phyloP scores from a whole-genome alignment of 106 monocot genomes.

The Dioscorea alata region DNA sequence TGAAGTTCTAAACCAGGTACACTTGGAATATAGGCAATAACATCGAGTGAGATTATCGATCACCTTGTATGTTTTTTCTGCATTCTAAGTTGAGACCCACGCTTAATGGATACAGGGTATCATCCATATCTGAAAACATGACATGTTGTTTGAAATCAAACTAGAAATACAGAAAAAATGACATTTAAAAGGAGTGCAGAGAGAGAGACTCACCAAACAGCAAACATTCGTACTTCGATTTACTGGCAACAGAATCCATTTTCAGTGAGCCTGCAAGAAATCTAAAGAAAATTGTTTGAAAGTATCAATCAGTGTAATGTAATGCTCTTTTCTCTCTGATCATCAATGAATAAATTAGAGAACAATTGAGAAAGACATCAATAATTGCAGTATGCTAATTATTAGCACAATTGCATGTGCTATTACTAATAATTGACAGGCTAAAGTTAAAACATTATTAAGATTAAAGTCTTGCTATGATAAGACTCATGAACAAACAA shows the following conservation, averaged over 20 bases:
- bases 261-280: constrained; percentile 9
- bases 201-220: constrained; percentile 54
- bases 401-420: too few species aligned
- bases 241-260: constrained; percentile 44
- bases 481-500: too few species aligned
- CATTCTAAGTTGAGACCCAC: constrained; percentile 81
- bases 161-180: not conserved
- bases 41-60: not conserved
- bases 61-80: constrained; percentile 83
- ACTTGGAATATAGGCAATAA: not conserved
- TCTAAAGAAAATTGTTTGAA: not conserved
- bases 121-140: constrained; percentile 77
- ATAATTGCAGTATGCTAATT: too few species aligned
- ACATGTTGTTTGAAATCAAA: not conserved
- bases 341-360: too few species aligned
- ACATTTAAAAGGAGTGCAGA: too few species aligned
- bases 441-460: too few species aligned
- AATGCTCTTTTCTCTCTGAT: too few species aligned
- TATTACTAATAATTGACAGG: too few species aligned
- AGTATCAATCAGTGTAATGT: too few species aligned
- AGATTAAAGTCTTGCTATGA: too few species aligned
- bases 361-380: too few species aligned
- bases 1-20: not conserved
- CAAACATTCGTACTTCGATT: constrained; percentile 67
- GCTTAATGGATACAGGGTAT: constrained; percentile 79